Base-by-base conservation (phyloP, 2,329 filamentous ascomycete species). In the Pseudogymnoascus sp. region DNA sequence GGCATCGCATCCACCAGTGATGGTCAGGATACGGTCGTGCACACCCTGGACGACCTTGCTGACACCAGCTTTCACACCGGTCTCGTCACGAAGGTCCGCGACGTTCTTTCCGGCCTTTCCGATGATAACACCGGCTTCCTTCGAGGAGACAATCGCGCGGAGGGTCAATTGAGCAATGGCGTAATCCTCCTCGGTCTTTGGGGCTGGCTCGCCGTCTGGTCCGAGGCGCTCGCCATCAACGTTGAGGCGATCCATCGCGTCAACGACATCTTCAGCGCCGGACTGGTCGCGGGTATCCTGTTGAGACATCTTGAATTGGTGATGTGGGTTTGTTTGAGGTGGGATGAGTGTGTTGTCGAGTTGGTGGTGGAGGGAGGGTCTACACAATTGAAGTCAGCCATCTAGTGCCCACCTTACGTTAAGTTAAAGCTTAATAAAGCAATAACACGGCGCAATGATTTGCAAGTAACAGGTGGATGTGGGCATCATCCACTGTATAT, bases 101-200 rank as follows among this genome's bases (percentile, higher is more conserved):
- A 99, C 95, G 73, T 99, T 97, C 83, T 97, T 96, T 74, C 95
- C 95, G 64, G 89, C 92, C 80, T 99, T 99, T 77, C 95, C 95
- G 77, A 99, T 99, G 77, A 99, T 97, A 72, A 99, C 92, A 74
- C 95, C 95, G 65, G 95, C 95, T 79, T 99, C 95, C 81, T 97
- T 97, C 76, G 95, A 97, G 36, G 95, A 97, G 69, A 99, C 95
- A 75, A 99, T 97, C 71, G 95, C 95, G 75, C 95, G 90, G 68
- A 99, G 86, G 66, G 95, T 99, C 72, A 99, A 83, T 78, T 96
- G 90, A 62, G 93, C 87, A 75, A 92, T 86, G 61, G 91, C 92
- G 75, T 99, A 99, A 77, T 99, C 95, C 75, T 97, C 93, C 71
- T 99, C 95, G 65, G 93, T 96, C 80, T 93, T 95, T 72, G 91